Base-by-base conservation (phyloP, 805 yeast genomes). In the Saccharomycopsis olivae region DNA sequence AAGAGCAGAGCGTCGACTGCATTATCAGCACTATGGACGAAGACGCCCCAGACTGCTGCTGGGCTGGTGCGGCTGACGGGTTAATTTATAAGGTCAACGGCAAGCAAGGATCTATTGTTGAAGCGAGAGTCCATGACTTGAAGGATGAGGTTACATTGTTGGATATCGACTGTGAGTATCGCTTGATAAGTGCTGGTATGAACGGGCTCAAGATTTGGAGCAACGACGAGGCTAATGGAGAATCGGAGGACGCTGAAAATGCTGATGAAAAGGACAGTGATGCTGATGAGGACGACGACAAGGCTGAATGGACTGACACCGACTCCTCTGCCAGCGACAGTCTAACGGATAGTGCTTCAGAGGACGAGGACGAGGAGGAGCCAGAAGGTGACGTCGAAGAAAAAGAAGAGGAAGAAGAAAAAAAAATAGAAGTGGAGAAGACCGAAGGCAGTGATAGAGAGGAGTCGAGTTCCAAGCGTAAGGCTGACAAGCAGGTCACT, bases 371-470 rank as follows among this genome's bases (percentile, higher is more conserved):
- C 3, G n/a, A 15, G 18, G 33, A 29, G n/a, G 20, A 30, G 20
- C n/a, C 88, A 52, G 96, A 88, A 49, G 97, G 96, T 8, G 97
- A 92, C 56, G 97, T 89, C 55, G 97, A 89, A 52, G 92, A 76
- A 1, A 87, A 82, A 36, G 88, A 87, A 56, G 95, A 87, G 55
- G 88, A 95, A 0, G 94, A 84, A 52, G 95, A 87, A 3, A 83
- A 75, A 39, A 68, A 21, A 29, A 11, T 8, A 23, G 25, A 23
- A 8, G 25, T 23, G 10, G 10, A 23, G 10, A 44, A 44, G 20
- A 30, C 8, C 6, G 39, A 34, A 14, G 38, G 24, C 5, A 43
- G 32, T 1, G 50, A 23, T 8, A 23, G 25, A 23, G 10, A 23
- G 10, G 41, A 21, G 51, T 40, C 3, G 47, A 47, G n/a, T 49